Conservation (phyloP, 257 asterid species). For the Anisodus acutangulus region DNA sequence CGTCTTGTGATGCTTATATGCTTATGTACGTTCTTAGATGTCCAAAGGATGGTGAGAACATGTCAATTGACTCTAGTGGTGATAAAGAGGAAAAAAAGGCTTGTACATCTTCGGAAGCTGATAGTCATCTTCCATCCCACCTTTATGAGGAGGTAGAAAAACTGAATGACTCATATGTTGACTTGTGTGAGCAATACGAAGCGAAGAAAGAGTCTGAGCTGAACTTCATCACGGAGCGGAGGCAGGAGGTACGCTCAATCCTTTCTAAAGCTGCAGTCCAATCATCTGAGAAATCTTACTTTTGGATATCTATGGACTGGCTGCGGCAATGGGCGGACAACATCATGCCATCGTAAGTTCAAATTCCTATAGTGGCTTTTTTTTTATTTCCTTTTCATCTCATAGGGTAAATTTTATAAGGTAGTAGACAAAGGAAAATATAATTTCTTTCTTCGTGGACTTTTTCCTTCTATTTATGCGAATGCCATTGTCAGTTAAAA, state of each 20-base stretch:
- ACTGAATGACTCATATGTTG: constrained; percentile 55
- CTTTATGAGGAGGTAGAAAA: constrained; percentile 66
- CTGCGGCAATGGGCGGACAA: constrained; percentile 98
- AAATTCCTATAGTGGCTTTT: constrained; percentile 19
- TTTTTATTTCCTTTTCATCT: constrained; percentile 23
- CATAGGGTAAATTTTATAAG: constrained; percentile 24
- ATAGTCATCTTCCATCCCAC: constrained; percentile 66
- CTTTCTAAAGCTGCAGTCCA: constrained; percentile 85
- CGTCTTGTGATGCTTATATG: constrained; percentile 98
- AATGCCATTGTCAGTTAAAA: neutral
- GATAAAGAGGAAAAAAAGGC: constrained; percentile 48
- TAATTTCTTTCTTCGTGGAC: constrained; percentile 27
- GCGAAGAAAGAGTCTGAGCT: constrained; percentile 65
- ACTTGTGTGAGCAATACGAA: constrained; percentile 72
- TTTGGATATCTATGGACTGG: constrained; percentile 94
- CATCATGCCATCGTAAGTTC: constrained; percentile 65
- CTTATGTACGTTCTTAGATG: constrained; percentile 76
- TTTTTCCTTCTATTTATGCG: neutral
- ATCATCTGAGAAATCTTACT: constrained; percentile 64
- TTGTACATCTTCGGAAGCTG: constrained; percentile 40
- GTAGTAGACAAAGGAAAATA: neutral
- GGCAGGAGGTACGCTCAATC: constrained; percentile 84
- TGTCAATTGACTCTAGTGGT: constrained; percentile 34
- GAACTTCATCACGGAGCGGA: constrained; percentile 60
- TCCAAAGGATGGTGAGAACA: constrained; percentile 43